Evolutionary conservation across 2,329 filamentous ascomycete genomes (phyloP), one percentile per base, ranked within the genome.

Genomic region (Pyricularia pennisetigena): DNA sequence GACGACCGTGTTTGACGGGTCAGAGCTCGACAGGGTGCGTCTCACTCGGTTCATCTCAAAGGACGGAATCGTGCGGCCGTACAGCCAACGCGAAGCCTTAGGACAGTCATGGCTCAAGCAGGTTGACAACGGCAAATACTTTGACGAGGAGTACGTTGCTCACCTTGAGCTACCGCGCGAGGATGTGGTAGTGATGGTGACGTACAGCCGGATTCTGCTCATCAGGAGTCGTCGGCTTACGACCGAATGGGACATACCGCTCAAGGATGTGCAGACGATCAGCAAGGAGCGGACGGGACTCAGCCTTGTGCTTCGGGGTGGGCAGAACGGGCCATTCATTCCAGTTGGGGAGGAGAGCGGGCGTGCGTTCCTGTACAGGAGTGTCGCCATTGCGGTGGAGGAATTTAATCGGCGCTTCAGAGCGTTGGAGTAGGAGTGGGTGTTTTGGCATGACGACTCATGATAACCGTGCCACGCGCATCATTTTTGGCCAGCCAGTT

Each of bases 71-170:
- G 94, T 99, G 41, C 90, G 94, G 3, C 94, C 95, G 0, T 99
- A 97, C 82, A 94, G 90, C 68, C 92, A 97, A 76, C 92, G 95
- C 64, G 95, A 99, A 82, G 94, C 95, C 0, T 88, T 99, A 3
- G 95, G 95, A 0, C 95, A 99, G 78, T 97, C 93, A 82, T 99
- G 95, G 96, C 88, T 99, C 71, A 99, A 99, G 84, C 97, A 97
- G 69, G 88, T 97, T 12, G 95, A 99, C 79, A 95, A 97, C 72
- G 95, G 95, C 70, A 95, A 94, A 78, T 98, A 94, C 83, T 99
- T 99, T 85, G 90, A 97, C 79, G 95, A 99, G 79, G 87, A 93
- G 76, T 99, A 99, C 81, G 95, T 99, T 77, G 96, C 94, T 4
- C 96, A 99, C 76, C 83, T 99, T 4, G 94, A 99, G 79, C 86